These are phyloP conservation scores for Penicillium arizonense DNA, from an alignment of 495 filamentous ascomycete species.

Conservation along the genomic window DNA sequence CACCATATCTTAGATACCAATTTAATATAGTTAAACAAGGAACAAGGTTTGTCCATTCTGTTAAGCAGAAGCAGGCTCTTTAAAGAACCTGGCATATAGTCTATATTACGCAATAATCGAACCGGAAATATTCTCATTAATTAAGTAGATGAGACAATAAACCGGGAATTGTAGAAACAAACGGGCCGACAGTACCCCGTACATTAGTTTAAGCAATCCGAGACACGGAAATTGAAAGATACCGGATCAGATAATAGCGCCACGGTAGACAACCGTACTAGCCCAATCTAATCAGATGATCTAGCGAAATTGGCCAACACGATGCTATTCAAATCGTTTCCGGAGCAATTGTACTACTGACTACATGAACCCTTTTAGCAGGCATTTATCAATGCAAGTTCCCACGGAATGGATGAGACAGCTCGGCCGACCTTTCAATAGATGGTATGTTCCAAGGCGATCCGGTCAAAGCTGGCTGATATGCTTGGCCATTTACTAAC, in stretches of 20 bases:
- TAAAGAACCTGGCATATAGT: too few species aligned
- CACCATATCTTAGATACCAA: too few species aligned
- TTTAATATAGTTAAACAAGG: too few species aligned
- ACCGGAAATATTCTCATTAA: too few species aligned
- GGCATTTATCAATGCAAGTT: not conserved
- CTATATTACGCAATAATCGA: too few species aligned
- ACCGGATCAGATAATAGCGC: slow-evolving; percentile 10
- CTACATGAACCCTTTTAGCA: not conserved
- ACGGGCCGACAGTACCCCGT: too few species aligned
- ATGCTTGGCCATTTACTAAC: not conserved
- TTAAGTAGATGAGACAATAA: too few species aligned
- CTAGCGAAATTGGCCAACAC: not conserved
- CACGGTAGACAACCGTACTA: not conserved
- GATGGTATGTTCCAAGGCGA: not conserved
- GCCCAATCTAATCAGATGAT: slow-evolving; percentile 6
- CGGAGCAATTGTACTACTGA: not conserved
- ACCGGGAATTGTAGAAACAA: too few species aligned
- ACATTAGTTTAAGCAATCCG: too few species aligned
- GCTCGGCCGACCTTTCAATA: not conserved
- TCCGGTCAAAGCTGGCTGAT: not conserved
- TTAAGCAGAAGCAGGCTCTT: too few species aligned
- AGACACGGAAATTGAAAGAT: slow-evolving; percentile 14
- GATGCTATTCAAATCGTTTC: not conserved
- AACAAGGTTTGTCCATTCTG: too few species aligned
- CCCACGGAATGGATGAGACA: not conserved